Conservation (phyloP, 257 asterid species). For the Nicotiana noctiflora region DNA sequence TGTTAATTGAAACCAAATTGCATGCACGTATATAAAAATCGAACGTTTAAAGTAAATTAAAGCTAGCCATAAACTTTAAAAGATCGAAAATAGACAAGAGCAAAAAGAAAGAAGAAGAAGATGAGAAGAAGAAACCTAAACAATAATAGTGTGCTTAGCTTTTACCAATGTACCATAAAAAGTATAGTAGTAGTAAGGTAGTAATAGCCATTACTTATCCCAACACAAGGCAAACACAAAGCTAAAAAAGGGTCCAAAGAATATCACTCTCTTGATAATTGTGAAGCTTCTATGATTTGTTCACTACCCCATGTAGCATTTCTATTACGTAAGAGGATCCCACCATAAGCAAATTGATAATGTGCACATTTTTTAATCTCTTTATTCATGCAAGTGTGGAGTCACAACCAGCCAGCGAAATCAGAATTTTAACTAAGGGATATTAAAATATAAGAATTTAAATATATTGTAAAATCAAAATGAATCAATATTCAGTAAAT, state of each 20-base stretch:
- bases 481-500: too few species aligned
- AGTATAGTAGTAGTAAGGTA: background rate
- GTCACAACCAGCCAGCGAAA: background rate
- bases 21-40: background rate
- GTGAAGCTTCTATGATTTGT: background rate
- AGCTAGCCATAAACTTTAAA: background rate
- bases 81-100: background rate
- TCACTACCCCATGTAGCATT: background rate
- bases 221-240: background rate
- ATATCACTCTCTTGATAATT: background rate
- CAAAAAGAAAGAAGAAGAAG: slow-evolving; percentile 1
- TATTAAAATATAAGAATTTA: too few species aligned
- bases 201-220: background rate
- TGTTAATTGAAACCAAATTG: background rate
- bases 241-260: slow-evolving; percentile 4
- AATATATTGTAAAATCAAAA: too few species aligned
- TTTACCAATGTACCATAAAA: slow-evolving; percentile 1
- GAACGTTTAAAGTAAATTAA: slow-evolving; percentile 1
- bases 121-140: background rate
- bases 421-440: too few species aligned
- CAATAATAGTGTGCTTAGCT: background rate
- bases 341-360: background rate
- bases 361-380: background rate
- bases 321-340: slow-evolving; percentile 3
- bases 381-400: slow-evolving; percentile 21